These are phyloP conservation scores for Rehmannia glutinosa DNA, from an alignment of 257 asterid genomes.

Conservation along the genomic window DNA sequence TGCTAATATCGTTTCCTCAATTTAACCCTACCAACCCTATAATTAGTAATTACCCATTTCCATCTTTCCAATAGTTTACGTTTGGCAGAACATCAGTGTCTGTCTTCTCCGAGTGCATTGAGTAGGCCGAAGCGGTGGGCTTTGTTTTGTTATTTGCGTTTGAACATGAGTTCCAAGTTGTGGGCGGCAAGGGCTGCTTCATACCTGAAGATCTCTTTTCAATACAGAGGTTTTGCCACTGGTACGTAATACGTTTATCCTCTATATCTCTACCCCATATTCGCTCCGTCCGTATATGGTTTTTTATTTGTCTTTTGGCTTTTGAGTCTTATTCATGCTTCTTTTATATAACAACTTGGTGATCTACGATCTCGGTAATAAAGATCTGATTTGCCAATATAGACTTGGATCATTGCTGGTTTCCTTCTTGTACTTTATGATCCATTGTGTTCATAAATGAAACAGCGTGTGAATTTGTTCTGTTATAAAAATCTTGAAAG, in stretches of 20 bases:
- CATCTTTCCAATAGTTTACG: too few relatives aligned
- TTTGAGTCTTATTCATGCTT: conserved; percentile 16
- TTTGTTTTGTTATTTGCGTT: conserved; percentile 1
- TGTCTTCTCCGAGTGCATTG: too few relatives aligned
- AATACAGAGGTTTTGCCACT: conserved; percentile 74
- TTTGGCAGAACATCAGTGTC: too few relatives aligned
- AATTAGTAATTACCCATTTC: too few relatives aligned
- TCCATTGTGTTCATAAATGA: conserved; percentile 5
- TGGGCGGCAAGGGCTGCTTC: conserved; percentile 87
- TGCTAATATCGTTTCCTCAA: too few relatives aligned
- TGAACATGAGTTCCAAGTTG: conserved; percentile 62
- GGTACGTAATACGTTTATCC: conserved; percentile 38
- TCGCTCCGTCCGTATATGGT: too few relatives aligned
- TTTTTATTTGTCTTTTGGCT: background rate
- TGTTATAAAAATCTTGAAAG: background rate
- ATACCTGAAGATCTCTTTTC: conserved; percentile 63
- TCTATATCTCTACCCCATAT: background rate
- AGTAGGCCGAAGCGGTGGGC: conserved; percentile 22
- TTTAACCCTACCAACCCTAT: too few relatives aligned
- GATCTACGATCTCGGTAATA: conserved; percentile 37
- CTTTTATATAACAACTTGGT: background rate
- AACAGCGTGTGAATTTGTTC: background rate
- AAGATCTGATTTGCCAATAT: conserved; percentile 48
- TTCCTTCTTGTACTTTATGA: conserved; percentile 19
- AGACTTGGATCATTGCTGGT: too few relatives aligned